These are phyloP conservation scores for Flaveria robusta DNA, from an alignment of 129 eudicot genomes.

Conservation along the genomic window DNA sequence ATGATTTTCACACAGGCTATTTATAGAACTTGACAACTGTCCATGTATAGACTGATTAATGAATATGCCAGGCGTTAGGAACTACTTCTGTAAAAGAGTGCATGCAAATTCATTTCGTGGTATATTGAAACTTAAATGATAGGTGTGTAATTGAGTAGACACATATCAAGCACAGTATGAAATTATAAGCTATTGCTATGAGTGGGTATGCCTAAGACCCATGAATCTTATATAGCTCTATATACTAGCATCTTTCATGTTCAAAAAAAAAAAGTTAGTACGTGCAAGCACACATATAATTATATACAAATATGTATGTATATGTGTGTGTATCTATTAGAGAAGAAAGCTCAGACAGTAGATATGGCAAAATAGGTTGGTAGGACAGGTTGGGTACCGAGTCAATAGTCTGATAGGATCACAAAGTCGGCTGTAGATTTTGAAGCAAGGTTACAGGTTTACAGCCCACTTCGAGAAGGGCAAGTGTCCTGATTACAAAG, in stretches of 20 bases:
- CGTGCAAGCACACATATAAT: not conserved
- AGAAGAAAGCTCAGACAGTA: no score
- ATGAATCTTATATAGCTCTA: conserved; percentile 1
- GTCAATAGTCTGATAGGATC: no score
- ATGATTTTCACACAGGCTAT: not conserved
- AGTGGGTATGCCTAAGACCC: not conserved
- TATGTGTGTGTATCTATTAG: no score
- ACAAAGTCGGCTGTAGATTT: no score
- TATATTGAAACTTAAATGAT: not conserved
- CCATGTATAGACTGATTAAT: not conserved
- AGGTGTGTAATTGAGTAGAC: not conserved
- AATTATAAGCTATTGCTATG: not conserved
- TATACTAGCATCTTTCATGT: not conserved
- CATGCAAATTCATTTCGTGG: not conserved
- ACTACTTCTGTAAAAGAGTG: not conserved
- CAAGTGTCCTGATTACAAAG: no score
- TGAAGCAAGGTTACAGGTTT: no score
- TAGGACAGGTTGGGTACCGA: no score
- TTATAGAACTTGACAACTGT: not conserved
- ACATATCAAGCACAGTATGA: not conserved
- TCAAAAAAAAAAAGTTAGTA: not conserved
- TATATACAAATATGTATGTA: no score
- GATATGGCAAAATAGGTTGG: no score
- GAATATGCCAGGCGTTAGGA: not conserved
- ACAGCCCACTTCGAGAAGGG: no score